Percentiles rank a stretch among this genome's conserved stretches.
phyloP scores from a whole-genome alignment of 225 moss, liverwort and hornwort genomes.

The Pseudisothecium myosuroides region DNA sequence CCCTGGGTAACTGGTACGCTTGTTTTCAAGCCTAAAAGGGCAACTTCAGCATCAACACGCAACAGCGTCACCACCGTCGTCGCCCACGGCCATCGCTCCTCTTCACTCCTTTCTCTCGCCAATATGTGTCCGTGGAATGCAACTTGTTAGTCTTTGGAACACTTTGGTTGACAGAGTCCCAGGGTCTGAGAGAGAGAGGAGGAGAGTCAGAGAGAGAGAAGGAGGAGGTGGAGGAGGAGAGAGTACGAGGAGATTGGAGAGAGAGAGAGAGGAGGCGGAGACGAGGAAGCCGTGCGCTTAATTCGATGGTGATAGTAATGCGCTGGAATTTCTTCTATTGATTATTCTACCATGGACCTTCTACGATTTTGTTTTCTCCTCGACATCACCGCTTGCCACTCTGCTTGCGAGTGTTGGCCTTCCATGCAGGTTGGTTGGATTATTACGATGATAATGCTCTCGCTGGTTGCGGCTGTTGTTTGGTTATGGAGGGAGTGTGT shows the following conservation, averaged over 20 bases:
- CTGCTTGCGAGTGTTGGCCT: conserved; percentile 16
- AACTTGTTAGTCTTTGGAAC: background rate
- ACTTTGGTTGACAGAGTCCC: background rate
- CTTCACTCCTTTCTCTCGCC: background rate
- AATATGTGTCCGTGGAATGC: background rate
- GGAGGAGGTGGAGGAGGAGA: too few species aligned
- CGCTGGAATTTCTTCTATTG: conserved; percentile 3
- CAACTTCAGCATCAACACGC: background rate
- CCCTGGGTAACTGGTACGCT: background rate
- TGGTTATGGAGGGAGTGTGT: background rate
- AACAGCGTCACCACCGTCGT: background rate
- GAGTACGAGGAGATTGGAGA: background rate
- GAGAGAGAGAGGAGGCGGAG: background rate
- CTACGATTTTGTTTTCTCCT: conserved; percentile 6
- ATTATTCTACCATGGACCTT: conserved; percentile 16
- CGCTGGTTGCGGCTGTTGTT: background rate
- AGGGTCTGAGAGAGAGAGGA: background rate
- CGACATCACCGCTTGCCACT: background rate
- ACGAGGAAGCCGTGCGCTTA: background rate
- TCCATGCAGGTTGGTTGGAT: conserved; percentile 29
- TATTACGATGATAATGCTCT: background rate
- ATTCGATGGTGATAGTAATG: background rate
- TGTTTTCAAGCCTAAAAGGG: conserved; percentile 7
- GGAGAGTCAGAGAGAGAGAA: background rate
- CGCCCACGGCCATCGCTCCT: background rate